phyloP scores from a whole-genome alignment of 2,329 filamentous ascomycete species.

The Cercospora sesami region DNA sequence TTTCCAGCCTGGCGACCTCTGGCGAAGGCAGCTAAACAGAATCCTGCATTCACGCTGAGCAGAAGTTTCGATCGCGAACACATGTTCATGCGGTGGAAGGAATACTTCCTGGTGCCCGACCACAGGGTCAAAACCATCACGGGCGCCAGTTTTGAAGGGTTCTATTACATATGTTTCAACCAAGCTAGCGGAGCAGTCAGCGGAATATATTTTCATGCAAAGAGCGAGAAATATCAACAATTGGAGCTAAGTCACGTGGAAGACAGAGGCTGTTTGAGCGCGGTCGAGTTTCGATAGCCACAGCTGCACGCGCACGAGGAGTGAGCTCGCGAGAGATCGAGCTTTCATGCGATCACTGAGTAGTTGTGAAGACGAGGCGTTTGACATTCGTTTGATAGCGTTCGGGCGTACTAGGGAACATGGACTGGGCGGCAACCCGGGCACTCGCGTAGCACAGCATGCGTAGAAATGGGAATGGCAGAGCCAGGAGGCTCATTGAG shows the following conservation, averaged over 20 bases:
- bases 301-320: not conserved
- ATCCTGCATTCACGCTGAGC: slow-evolving; percentile 58
- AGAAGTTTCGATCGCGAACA: slow-evolving; percentile 79
- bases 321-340: not conserved
- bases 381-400: slow-evolving; percentile 27
- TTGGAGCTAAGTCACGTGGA: slow-evolving; percentile 86
- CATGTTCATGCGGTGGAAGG: slow-evolving; percentile 99
- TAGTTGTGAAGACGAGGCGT: not conserved
- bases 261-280: slow-evolving; percentile 77
- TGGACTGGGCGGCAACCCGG: not conserved
- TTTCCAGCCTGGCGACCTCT: slow-evolving; percentile 85
- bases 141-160: slow-evolving; percentile 95
- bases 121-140: slow-evolving; percentile 87
- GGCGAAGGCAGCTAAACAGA: slow-evolving; percentile 59
- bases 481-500: not conserved
- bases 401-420: slow-evolving; percentile 23
- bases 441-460: slow-evolving; percentile 13
- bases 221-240: slow-evolving; percentile 98
- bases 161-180: slow-evolving; percentile 99
- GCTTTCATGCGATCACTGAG: not conserved
- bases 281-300: slow-evolving; percentile 80
- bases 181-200: slow-evolving; percentile 81
- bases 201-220: slow-evolving; percentile 96
- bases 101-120: slow-evolving; percentile 94
- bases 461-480: slow-evolving; percentile 4